Evolutionary conservation across 768 basidiomycete genomes (phyloP), one percentile per base, ranked within the genome.

Genomic region (Crassisporium funariophilum): DNA sequence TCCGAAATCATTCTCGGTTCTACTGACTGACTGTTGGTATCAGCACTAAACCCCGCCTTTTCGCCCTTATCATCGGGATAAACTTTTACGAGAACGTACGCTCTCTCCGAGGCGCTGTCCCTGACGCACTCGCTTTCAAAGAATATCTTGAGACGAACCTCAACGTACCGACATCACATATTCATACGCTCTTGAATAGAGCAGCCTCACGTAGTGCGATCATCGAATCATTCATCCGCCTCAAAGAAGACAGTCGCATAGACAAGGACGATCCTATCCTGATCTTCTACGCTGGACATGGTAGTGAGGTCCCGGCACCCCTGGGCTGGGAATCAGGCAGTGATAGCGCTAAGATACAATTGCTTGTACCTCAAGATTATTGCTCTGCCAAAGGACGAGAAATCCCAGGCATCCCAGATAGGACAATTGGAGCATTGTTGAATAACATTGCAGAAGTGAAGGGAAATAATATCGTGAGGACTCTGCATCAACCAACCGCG

Each of bases 201-300:
- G 64, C 77, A 37, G 83, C 83, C 1, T 79, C 82, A 9, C 35
- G 53, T 2, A 76, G 78, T 50, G 62, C 63, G 36, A 70, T 70
- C 51, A 79, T 84, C 29, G 77, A 80, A 54, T 73, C 83, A 47
- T 71, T 76, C 62, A 60, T 61, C 6, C 76, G 80, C 49, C 71
- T 85, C 31, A 64, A 76, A 46, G 75, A 76, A 55, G 81, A 85
- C 55, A 61, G 73, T 3, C 60, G 58, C 23, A 82, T 85, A 41
- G 65, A 73, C 24, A 59, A 53, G 17, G 81, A 75, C 29, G 82
- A 84, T 47, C 77, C 83, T 31, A 71, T 85, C 25, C 55, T 85
- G 49, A 61, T 85, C 44, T 85, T 81, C 52, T 85, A 81, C 55
- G 81, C 84, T 25, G 84, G 83, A 11, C 82, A 85, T 55, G 83